Evolutionary conservation across 805 yeast species (phyloP).

Genomic region (Yarrowia sp.): DNA sequence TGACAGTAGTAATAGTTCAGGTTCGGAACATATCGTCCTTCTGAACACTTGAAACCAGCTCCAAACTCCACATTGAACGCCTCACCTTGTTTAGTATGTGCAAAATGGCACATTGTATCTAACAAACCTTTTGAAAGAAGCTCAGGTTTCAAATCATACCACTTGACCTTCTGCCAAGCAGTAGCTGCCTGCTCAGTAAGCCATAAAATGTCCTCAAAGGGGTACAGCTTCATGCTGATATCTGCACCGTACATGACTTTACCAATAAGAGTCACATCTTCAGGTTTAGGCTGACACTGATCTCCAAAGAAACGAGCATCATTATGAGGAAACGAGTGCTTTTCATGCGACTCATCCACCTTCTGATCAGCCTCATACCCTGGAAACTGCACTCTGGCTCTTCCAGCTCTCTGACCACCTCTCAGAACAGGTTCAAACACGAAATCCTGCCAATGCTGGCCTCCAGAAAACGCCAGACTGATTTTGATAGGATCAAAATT

Average conservation of each 20-base stretch:
- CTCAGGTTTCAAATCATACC: neutral
- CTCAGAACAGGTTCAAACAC: neutral
- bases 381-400: neutral
- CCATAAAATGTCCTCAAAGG: neutral
- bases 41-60: conserved; percentile 4
- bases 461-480: neutral
- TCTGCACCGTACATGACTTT: conserved; percentile 7
- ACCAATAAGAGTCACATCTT: neutral
- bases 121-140: neutral
- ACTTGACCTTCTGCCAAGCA: conserved; percentile 18
- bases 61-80: conserved; percentile 17
- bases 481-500: neutral
- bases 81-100: conserved; percentile 7
- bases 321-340: neutral
- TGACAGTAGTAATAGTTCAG: neutral
- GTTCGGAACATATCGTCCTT: neutral
- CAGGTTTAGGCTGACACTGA: neutral
- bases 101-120: conserved; percentile 15
- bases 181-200: neutral
- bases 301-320: conserved; percentile 19
- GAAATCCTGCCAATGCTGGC: neutral
- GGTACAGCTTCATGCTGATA: conserved; percentile 2
- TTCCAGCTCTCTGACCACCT: conserved; percentile 8
- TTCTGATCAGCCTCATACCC: neutral
- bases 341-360: neutral